These are phyloP conservation scores for Mayamaea pseudoterrestris DNA, from an alignment of 108 stramenopile genomes.

Conservation along the genomic window DNA sequence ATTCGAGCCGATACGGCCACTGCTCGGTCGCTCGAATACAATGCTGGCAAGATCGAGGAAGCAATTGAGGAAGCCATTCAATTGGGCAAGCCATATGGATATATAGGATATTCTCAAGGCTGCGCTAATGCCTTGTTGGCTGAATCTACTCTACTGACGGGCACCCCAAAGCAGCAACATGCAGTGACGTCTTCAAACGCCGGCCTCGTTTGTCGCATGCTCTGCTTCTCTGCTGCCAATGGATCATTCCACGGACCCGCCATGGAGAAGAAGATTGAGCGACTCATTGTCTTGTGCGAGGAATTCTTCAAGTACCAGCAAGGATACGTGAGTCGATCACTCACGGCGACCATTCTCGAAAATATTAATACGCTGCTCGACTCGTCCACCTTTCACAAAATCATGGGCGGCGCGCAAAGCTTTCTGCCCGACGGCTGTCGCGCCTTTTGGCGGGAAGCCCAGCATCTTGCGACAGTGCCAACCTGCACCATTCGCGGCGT, in stretches of 20 bases:
- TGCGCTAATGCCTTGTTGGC: slow-evolving; percentile 77
- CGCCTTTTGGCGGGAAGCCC: slow-evolving; percentile 81
- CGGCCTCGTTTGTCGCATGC: slow-evolving; percentile 67
- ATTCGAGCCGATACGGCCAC: slow-evolving; percentile 81
- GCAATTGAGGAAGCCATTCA: slow-evolving; percentile 44
- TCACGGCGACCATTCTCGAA: slow-evolving; percentile 57
- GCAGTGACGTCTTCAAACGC: slow-evolving; percentile 20
- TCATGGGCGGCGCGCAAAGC: slow-evolving; percentile 61
- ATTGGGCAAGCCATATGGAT: slow-evolving; percentile 15
- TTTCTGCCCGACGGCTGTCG: slow-evolving; percentile 65
- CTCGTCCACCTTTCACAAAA: slow-evolving; percentile 74
- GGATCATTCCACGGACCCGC: slow-evolving; percentile 76
- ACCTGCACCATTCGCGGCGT: slow-evolving; percentile 73
- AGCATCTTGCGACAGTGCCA: slow-evolving; percentile 69
- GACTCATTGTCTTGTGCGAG: slow-evolving; percentile 71
- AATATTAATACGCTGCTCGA: slow-evolving; percentile 46
- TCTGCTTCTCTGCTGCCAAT: slow-evolving; percentile 81
- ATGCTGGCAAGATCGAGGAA: slow-evolving; percentile 67
- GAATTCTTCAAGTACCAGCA: slow-evolving; percentile 85
- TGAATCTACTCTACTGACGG: slow-evolving; percentile 63
- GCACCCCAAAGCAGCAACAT: slow-evolving; percentile 67
- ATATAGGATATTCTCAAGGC: slow-evolving; percentile 82
- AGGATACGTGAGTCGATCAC: slow-evolving; percentile 72
- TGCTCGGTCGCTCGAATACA: slow-evolving; percentile 74
- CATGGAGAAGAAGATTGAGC: slow-evolving; percentile 62